These are phyloP conservation scores for Hypoxylon trugodes DNA, from an alignment of 495 filamentous ascomycete genomes.

Conservation along the genomic window DNA sequence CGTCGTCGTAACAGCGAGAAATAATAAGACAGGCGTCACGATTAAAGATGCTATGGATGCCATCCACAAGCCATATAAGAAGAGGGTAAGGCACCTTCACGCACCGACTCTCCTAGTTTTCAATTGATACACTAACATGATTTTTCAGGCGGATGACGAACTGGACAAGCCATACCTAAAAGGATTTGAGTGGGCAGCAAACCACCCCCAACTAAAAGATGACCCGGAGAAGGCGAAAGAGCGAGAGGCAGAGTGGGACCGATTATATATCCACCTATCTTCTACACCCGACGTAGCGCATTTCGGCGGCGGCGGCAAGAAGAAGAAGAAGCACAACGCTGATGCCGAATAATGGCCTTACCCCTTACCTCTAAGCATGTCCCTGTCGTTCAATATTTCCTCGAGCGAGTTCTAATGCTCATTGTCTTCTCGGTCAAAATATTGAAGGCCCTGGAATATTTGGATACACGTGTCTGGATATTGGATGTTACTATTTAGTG, in stretches of 20 bases:
- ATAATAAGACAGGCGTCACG: slow-evolving; percentile 89
- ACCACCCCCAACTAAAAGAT: slow-evolving; percentile 66
- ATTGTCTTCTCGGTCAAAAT: neutral
- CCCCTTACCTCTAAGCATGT: slow-evolving; percentile 23
- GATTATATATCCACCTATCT: slow-evolving; percentile 83
- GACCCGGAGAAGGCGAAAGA: slow-evolving; percentile 55
- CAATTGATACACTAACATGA: neutral
- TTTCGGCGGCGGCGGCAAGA: slow-evolving; percentile 66
- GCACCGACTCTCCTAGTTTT: neutral
- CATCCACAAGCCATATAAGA: slow-evolving; percentile 94
- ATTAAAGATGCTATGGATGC: slow-evolving; percentile 94
- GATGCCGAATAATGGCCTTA: slow-evolving; percentile 52
- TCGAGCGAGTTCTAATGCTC: slow-evolving; percentile 10
- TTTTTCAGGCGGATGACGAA: slow-evolving; percentile 78
- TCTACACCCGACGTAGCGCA: slow-evolving; percentile 65
- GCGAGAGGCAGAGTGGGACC: slow-evolving; percentile 52
- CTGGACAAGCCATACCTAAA: slow-evolving; percentile 81
- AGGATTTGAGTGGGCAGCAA: slow-evolving; percentile 84
- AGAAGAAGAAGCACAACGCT: slow-evolving; percentile 67
- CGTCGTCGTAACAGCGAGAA: slow-evolving; percentile 86
- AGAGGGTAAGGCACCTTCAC: slow-evolving; percentile 68
- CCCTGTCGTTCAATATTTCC: slow-evolving; percentile 27
- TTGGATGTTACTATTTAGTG: neutral
- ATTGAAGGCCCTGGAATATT: slow-evolving; percentile 25
- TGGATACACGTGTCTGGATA: slow-evolving; percentile 35